Conservation (phyloP, 495 filamentous ascomycete genomes). For the Penicillium mononematosum region DNA sequence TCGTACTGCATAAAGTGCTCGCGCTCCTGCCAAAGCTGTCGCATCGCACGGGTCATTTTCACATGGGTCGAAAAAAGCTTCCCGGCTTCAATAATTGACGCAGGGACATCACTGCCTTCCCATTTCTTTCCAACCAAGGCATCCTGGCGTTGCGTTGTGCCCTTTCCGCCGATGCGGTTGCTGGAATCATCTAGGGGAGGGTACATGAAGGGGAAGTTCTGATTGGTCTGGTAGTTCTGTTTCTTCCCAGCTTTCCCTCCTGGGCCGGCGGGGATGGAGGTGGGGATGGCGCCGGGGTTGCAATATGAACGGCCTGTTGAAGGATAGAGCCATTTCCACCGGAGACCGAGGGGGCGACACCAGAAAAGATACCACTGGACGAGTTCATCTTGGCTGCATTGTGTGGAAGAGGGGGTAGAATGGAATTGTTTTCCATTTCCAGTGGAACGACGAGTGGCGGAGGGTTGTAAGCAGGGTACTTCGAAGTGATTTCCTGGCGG, state of each 20-base stretch:
- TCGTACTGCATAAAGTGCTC: constrained; percentile 89
- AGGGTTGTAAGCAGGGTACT: constrained; percentile 94
- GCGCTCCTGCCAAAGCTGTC: constrained; percentile 91
- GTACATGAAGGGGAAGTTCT: constrained; percentile 97
- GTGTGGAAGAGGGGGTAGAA: constrained; percentile 79
- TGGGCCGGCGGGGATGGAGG: constrained; percentile 81
- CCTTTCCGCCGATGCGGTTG: constrained; percentile 85
- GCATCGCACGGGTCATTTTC: constrained; percentile 83
- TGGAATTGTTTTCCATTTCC: constrained; percentile 84
- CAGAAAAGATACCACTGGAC: constrained; percentile 42
- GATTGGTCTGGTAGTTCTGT: constrained; percentile 98
- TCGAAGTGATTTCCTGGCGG: constrained; percentile 96
- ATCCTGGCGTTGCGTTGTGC: constrained; percentile 71
- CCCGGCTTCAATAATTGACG: constrained; percentile 93
- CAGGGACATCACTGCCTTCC: constrained; percentile 88
- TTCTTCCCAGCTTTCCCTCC: constrained; percentile 96
- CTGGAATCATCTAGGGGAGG: constrained; percentile 81
- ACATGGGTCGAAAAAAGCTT: constrained; percentile 85
- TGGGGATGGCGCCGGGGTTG: constrained; percentile 94
- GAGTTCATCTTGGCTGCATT: constrained; percentile 57
- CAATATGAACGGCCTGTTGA: constrained; percentile 95
- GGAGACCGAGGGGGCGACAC: constrained; percentile 41
- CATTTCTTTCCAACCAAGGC: constrained; percentile 73
- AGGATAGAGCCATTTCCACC: constrained; percentile 73
- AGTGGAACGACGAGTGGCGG: constrained; percentile 80